phyloP scores from a whole-genome alignment of 345 rosid genomes.

The Acer yangbiense region DNA sequence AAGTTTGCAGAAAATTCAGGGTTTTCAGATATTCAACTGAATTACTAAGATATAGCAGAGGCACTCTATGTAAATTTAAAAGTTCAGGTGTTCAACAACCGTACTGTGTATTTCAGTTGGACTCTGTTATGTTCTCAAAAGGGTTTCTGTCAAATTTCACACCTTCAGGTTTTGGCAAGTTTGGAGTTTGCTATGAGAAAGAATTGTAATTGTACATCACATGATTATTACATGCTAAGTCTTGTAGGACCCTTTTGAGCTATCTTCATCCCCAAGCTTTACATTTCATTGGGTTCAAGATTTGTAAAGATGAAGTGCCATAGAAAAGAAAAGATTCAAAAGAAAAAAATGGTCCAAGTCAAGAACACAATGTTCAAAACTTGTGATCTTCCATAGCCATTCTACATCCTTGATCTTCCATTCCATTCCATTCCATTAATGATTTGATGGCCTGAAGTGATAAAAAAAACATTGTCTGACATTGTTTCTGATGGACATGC shows the following conservation, averaged over 20 bases:
- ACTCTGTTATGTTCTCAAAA: neutral
- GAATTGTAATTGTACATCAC: neutral
- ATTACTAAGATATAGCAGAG: constrained; percentile 5
- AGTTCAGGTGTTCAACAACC: constrained; percentile 5
- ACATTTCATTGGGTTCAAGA: neutral
- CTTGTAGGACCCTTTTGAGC: constrained; percentile 8
- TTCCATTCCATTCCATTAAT: too few relatives aligned
- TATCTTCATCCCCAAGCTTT: neutral
- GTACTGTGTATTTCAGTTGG: constrained; percentile 9
- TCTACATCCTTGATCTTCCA: too few relatives aligned
- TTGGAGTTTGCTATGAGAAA: neutral
- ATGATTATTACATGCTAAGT: neutral
- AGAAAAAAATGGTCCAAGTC: neutral
- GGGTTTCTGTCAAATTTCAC: too few relatives aligned
- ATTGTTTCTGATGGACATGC: neutral
- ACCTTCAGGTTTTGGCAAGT: neutral
- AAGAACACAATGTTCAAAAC: neutral
- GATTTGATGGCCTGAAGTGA: neutral
- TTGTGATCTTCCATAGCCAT: neutral
- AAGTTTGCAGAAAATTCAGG: constrained; percentile 9
- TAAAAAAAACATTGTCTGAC: constrained; percentile 13
- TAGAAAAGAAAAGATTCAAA: neutral
- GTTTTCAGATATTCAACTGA: neutral
- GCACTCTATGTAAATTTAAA: neutral
- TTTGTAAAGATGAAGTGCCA: neutral